Conservation (phyloP, 2,329 filamentous ascomycete species). For the Apiospora malaysiana region DNA sequence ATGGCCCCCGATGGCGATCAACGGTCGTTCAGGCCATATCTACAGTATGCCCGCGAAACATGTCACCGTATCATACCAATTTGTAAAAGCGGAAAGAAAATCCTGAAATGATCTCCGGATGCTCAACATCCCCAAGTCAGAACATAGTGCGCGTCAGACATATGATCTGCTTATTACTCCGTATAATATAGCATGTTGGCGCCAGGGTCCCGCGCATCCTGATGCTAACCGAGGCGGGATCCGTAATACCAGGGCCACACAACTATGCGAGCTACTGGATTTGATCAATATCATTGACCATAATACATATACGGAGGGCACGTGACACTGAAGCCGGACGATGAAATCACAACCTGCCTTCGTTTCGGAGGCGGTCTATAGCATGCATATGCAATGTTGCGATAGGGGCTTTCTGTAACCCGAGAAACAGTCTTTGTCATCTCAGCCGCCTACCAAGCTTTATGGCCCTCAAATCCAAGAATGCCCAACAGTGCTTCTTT, state of each 20-base stretch:
- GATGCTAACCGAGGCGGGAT: neutral
- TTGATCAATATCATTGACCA: neutral
- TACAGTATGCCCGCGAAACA: neutral
- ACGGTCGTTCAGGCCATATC: neutral
- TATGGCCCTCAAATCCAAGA: neutral
- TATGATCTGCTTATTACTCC: constrained; percentile 2
- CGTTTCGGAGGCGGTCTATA: neutral
- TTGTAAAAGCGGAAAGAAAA: neutral
- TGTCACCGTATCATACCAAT: neutral
- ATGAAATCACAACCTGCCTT: neutral
- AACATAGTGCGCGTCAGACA: neutral
- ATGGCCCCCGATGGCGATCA: neutral
- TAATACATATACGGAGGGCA: neutral
- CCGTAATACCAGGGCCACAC: constrained; percentile 12
- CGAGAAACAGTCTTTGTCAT: neutral
- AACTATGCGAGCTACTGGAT: constrained; percentile 5
- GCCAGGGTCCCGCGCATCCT: neutral
- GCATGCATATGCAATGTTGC: neutral
- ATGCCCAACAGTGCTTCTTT: neutral
- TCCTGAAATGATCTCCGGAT: neutral
- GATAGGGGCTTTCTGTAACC: neutral
- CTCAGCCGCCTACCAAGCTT: neutral
- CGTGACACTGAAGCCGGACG: neutral
- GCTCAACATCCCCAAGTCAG: neutral
- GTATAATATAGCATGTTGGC: neutral